phyloP scores from a whole-genome alignment of 2,329 filamentous ascomycete genomes.

The Acrocalymma vagum region DNA sequence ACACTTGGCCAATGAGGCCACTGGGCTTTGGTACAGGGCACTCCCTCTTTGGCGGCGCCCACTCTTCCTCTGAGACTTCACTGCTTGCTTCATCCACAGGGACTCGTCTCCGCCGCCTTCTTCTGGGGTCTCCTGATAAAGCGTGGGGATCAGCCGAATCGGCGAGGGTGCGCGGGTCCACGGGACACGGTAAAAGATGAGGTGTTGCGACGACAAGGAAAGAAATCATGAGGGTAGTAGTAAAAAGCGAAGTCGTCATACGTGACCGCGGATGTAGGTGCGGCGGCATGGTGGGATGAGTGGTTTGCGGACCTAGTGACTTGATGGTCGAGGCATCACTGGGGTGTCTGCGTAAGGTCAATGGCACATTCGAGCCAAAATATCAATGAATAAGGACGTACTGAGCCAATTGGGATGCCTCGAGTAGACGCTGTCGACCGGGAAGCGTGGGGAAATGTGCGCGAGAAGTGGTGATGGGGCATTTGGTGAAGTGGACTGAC shows the following conservation, averaged over 20 bases:
- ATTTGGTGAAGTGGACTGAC: slow-evolving; percentile 30
- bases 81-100: slow-evolving; percentile 31
- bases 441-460: slow-evolving; percentile 13
- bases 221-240: slow-evolving; percentile 86
- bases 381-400: slow-evolving; percentile 10
- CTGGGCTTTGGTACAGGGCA: slow-evolving; percentile 93
- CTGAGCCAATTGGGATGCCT: slow-evolving; percentile 43
- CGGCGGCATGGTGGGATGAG: slow-evolving; percentile 69
- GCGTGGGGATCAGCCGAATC: slow-evolving; percentile 63
- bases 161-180: slow-evolving; percentile 75
- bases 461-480: slow-evolving; percentile 32
- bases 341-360: slow-evolving; percentile 28
- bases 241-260: slow-evolving; percentile 93
- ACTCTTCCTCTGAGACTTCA: slow-evolving; percentile 31
- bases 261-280: slow-evolving; percentile 92
- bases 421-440: slow-evolving; percentile 18
- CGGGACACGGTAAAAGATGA: slow-evolving; percentile 90
- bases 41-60: slow-evolving; percentile 64
- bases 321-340: slow-evolving; percentile 38
- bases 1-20: slow-evolving; percentile 76
- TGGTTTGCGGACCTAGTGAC: slow-evolving; percentile 22
- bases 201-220: slow-evolving; percentile 93
- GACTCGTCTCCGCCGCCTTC: slow-evolving; percentile 53
- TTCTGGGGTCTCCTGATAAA: slow-evolving; percentile 28
- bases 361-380: slow-evolving; percentile 7